These are phyloP conservation scores for Aechmea fasciata DNA, from an alignment of 176 grass and related monocot species.

Conservation along the genomic window DNA sequence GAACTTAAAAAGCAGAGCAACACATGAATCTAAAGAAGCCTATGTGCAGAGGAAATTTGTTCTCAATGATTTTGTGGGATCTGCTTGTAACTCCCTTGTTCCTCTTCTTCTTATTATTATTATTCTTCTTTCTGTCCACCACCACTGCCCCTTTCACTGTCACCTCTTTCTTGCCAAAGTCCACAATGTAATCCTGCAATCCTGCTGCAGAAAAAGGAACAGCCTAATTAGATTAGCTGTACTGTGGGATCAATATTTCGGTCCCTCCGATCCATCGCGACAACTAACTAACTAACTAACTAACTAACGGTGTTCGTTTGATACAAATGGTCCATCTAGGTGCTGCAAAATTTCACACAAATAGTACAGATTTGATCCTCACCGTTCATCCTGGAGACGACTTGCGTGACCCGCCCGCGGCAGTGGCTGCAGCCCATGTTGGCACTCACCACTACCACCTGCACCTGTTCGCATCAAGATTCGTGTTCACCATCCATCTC, in stretches of 20 bases:
- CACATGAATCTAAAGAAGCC: constrained; percentile 37
- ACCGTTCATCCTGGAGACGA: constrained; percentile 99
- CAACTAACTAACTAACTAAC: too few relatives aligned
- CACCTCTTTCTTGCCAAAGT: constrained; percentile 85
- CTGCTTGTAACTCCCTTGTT: background rate
- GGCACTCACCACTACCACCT: constrained; percentile 93
- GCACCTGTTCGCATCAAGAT: constrained; percentile 41
- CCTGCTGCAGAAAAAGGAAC: constrained; percentile 41
- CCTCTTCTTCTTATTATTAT: constrained; percentile 4
- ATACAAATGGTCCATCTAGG: too few relatives aligned
- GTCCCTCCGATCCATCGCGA: too few relatives aligned
- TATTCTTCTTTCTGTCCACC: constrained; percentile 26
- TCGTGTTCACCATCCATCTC: background rate
- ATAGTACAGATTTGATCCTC: constrained; percentile 22
- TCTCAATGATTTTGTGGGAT: background rate
- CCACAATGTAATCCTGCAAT: constrained; percentile 94
- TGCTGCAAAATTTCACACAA: too few relatives aligned
- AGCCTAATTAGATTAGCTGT: background rate
- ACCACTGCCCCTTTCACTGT: constrained; percentile 47
- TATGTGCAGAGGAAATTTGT: background rate
- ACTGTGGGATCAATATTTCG: background rate
- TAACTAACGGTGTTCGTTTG: too few relatives aligned
- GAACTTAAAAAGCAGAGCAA: constrained; percentile 40
- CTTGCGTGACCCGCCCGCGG: constrained; percentile 57
- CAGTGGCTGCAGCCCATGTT: constrained; percentile 89